These are phyloP conservation scores for Cynanchum wilfordii DNA, from an alignment of 257 asterid species.

Conservation along the genomic window DNA sequence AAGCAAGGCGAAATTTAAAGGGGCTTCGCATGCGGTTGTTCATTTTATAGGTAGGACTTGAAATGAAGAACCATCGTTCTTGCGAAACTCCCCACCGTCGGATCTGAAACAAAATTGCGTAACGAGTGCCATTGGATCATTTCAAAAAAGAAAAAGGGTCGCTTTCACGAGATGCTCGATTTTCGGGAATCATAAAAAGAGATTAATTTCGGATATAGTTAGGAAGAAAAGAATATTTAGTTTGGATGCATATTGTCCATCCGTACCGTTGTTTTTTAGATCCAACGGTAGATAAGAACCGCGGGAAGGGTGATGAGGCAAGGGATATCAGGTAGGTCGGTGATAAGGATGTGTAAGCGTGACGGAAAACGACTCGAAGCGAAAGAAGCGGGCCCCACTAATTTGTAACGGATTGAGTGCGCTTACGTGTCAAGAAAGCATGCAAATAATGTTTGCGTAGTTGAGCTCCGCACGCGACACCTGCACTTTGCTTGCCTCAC, in stretches of 20 bases:
- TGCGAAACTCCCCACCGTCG: conserved; percentile 3
- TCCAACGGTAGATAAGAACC: conserved; percentile 24
- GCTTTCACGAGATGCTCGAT: conserved; percentile 37
- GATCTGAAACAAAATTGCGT: background rate
- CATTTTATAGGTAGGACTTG: conserved; percentile 9
- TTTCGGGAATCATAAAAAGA: background rate
- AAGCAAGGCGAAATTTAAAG: background rate
- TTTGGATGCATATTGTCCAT: conserved; percentile 17
- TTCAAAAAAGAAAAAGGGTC: conserved; percentile 10
- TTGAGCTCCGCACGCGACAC: conserved; percentile 42
- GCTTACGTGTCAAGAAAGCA: conserved; percentile 53
- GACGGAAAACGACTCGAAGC: conserved; percentile 30
- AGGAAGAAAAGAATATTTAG: conserved; percentile 21
- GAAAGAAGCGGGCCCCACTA: conserved; percentile 21
- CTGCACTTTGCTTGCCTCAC: conserved; percentile 5
- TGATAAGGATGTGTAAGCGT: conserved; percentile 36
- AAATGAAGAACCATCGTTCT: conserved; percentile 11
- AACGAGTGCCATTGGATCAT: conserved; percentile 18
- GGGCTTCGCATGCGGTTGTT: conserved; percentile 1
- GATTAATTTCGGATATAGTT: background rate
- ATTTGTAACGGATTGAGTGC: conserved; percentile 8
- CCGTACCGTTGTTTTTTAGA: conserved; percentile 23
- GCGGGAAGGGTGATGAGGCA: background rate
- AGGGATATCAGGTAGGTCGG: conserved; percentile 8
- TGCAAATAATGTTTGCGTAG: conserved; percentile 19